Conservation (phyloP, 2,329 filamentous ascomycete genomes). For the Penicillium sp. region DNA sequence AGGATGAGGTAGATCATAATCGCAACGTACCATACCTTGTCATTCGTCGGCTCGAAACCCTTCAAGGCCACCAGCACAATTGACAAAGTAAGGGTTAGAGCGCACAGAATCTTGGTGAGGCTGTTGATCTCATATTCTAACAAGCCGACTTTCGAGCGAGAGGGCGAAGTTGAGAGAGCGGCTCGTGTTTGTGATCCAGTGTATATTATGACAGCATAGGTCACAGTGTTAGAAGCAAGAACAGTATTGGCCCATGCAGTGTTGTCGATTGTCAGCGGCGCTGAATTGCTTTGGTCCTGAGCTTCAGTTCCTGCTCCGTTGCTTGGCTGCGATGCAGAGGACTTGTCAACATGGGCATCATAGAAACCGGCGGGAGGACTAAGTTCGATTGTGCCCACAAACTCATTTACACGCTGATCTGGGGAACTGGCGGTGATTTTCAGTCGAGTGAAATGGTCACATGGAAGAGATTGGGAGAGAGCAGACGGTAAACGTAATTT, state of each 20-base stretch:
- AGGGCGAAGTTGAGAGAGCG: constrained; percentile 83
- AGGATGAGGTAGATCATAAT: constrained; percentile 97
- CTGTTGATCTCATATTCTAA: constrained; percentile 96
- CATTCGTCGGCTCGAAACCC: constrained; percentile 58
- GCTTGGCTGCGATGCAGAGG: constrained; percentile 15
- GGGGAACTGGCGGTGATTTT: constrained; percentile 79
- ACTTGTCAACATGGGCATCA: constrained; percentile 41
- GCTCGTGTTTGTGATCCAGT: constrained; percentile 92
- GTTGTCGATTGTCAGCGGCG: constrained; percentile 85
- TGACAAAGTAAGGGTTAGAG: constrained; percentile 78
- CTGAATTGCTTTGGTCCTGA: constrained; percentile 46
- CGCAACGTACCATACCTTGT: constrained; percentile 77
- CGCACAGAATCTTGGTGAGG: constrained; percentile 89
- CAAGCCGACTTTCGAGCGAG: constrained; percentile 87
- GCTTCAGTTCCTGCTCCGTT: too few species aligned
- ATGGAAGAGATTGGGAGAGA: constrained; percentile 70
- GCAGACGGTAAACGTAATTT: constrained; percentile 85
- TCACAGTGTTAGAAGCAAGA: constrained; percentile 83
- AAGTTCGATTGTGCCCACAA: constrained; percentile 80
- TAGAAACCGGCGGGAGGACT: constrained; percentile 49
- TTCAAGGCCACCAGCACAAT: constrained; percentile 82
- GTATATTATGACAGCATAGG: constrained; percentile 85
- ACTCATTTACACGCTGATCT: constrained; percentile 90
- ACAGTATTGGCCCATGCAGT: constrained; percentile 99
- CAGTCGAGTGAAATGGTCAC: constrained; percentile 62